A percentile compares a stretch with the other conserved stretches of the same genome.
Evolutionary conservation across 202 grass and related monocot genomes (phyloP).

Genomic region (Cymbopogon flexuosus): DNA sequence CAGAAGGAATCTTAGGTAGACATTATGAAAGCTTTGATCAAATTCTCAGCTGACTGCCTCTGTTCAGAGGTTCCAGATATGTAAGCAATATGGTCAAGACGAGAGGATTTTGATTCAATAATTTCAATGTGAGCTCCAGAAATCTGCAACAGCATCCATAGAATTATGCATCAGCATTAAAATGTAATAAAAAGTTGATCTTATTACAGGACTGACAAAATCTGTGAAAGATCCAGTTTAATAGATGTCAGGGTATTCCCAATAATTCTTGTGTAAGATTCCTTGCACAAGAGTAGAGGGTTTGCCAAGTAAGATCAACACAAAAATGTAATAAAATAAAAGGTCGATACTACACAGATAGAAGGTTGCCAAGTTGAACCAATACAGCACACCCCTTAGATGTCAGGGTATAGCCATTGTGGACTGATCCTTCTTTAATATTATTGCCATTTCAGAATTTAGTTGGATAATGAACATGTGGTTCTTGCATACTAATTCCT

Average conservation of each 20-base stretch:
- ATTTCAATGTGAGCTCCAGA: slow-evolving; percentile 90
- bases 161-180: slow-evolving; percentile 16
- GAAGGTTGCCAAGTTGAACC: neutral
- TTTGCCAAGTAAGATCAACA: neutral
- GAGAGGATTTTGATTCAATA: slow-evolving; percentile 74
- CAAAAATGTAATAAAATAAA: slow-evolving; percentile 6
- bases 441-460: neutral
- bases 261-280: neutral
- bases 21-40: slow-evolving; percentile 94
- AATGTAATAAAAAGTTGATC: slow-evolving; percentile 1
- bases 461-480: neutral
- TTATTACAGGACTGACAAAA: neutral
- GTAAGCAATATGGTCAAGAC: slow-evolving; percentile 70
- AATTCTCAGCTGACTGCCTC: slow-evolving; percentile 80
- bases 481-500: neutral
- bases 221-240: neutral
- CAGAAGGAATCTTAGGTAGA: slow-evolving; percentile 53
- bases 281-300: neutral
- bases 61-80: slow-evolving; percentile 76
- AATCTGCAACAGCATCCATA: slow-evolving; percentile 60
- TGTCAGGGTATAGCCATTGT: neutral
- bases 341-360: neutral
- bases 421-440: neutral
- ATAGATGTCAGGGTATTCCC: neutral
- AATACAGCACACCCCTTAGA: neutral